Evolutionary conservation across 1,284 basidiomycete genomes (phyloP).

Genomic region (Rhodotorula sp.): DNA sequence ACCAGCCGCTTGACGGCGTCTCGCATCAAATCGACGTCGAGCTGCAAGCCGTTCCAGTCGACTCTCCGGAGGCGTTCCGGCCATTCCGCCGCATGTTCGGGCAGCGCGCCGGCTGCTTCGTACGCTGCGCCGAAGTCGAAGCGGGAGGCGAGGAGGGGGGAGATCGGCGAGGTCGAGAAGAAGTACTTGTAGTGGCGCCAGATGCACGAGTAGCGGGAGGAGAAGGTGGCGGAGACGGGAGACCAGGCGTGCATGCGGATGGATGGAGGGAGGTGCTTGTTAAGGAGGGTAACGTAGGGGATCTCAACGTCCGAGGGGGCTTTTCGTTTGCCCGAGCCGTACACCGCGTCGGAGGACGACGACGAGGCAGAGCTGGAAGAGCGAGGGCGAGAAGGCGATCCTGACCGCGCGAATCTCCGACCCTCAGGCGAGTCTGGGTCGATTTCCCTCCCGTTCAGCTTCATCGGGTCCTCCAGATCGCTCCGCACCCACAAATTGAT

Average conservation of each 20-base stretch:
- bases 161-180: slow-evolving; percentile 55
- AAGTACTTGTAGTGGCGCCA: slow-evolving; percentile 98
- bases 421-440: slow-evolving; percentile 42
- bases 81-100: slow-evolving; percentile 23
- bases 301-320: slow-evolving; percentile 57
- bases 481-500: slow-evolving; percentile 86
- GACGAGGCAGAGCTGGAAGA: slow-evolving; percentile 11
- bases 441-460: slow-evolving; percentile 27
- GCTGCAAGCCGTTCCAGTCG: slow-evolving; percentile 53
- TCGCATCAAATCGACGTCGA: slow-evolving; percentile 75
- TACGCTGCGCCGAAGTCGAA: slow-evolving; percentile 39
- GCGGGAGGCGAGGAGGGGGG: slow-evolving; percentile 12
- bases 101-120: slow-evolving; percentile 1
- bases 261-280: slow-evolving; percentile 82
- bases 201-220: slow-evolving; percentile 81
- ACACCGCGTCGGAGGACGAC: background rate
- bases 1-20: slow-evolving; percentile 68
- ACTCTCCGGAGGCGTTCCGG: slow-evolving; percentile 37
- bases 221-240: slow-evolving; percentile 75
- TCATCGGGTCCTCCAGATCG: slow-evolving; percentile 42
- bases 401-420: slow-evolving; percentile 15
- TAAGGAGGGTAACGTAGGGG: slow-evolving; percentile 76
- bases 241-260: slow-evolving; percentile 96
- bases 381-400: slow-evolving; percentile 1
- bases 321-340: background rate